These are phyloP conservation scores for Aspergillus ustus DNA, from an alignment of 2,329 filamentous ascomycete species.

Conservation along the genomic window DNA sequence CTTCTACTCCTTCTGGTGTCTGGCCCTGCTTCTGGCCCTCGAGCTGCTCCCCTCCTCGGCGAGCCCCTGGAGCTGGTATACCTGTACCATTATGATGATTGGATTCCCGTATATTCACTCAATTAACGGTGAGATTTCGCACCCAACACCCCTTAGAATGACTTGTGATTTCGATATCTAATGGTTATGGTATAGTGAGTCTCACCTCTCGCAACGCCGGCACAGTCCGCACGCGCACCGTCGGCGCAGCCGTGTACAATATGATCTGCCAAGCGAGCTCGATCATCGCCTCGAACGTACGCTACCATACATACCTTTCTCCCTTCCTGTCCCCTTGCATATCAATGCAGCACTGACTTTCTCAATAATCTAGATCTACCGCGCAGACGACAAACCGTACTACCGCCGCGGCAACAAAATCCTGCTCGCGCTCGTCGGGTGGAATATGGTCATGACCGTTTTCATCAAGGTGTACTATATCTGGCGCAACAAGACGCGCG, in stretches of 20 bases:
- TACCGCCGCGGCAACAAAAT: constrained; percentile 57
- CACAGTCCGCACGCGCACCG: constrained; percentile 47
- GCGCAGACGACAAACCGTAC: constrained; percentile 54
- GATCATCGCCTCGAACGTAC: constrained; percentile 36
- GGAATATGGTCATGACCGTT: constrained; percentile 56
- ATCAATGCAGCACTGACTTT: too few relatives aligned
- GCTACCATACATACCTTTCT: too few relatives aligned
- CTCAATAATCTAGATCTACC: constrained; percentile 28
- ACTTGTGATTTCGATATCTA: too few relatives aligned
- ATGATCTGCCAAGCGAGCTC: constrained; percentile 50
- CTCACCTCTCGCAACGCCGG: constrained; percentile 60
- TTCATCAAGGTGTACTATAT: constrained; percentile 40
- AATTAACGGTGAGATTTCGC: constrained; percentile 53
- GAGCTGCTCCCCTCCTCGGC: background rate
- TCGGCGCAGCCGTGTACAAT: constrained; percentile 51
- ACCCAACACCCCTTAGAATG: too few relatives aligned
- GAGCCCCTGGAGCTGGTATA: constrained; percentile 3
- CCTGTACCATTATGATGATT: background rate
- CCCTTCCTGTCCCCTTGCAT: too few relatives aligned
- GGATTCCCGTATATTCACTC: constrained; percentile 10
- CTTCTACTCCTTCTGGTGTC: constrained; percentile 9
- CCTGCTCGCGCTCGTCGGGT: constrained; percentile 53
- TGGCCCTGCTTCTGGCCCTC: constrained; percentile 7
- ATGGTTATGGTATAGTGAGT: background rate
- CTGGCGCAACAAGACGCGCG: constrained; percentile 37